These are phyloP conservation scores for Lathyrus aphaca DNA, from an alignment of 306 rosid genomes.

Conservation along the genomic window DNA sequence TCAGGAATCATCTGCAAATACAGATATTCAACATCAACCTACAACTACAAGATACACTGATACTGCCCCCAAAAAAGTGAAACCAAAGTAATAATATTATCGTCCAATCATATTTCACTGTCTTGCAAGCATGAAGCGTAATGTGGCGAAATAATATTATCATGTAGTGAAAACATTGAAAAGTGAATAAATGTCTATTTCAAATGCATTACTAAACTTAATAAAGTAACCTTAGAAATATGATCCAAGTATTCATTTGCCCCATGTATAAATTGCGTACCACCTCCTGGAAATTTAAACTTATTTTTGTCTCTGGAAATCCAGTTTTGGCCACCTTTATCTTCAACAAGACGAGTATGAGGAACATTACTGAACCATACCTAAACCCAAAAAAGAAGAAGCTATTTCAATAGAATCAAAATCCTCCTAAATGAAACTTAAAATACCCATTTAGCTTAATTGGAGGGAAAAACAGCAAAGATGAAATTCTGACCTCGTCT, in stretches of 20 bases:
- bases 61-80: slow-evolving; percentile 8
- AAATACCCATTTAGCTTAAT: slow-evolving; percentile 13
- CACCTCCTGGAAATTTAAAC: slow-evolving; percentile 96
- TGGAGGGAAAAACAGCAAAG: background rate
- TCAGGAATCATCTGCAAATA: slow-evolving; percentile 72
- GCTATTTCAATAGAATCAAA: slow-evolving; percentile 2
- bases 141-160: background rate
- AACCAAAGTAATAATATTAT: slow-evolving; percentile 20
- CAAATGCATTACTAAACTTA: background rate
- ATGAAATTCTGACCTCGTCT: slow-evolving; percentile 64
- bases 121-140: background rate
- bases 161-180: background rate
- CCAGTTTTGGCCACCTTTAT: slow-evolving; percentile 99
- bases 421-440: slow-evolving; percentile 3
- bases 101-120: background rate
- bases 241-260: slow-evolving; percentile 89
- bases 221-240: slow-evolving; percentile 63
- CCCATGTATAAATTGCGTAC: slow-evolving; percentile 96
- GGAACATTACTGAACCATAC: slow-evolving; percentile 94
- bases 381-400: slow-evolving; percentile 42
- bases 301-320: slow-evolving; percentile 64
- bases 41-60: slow-evolving; percentile 8
- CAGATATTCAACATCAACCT: slow-evolving; percentile 43
- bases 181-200: background rate
- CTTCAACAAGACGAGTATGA: slow-evolving; percentile 89